These are phyloP conservation scores for Rosa hybrid DNA, from an alignment of 331 rosid genomes.

Conservation along the genomic window DNA sequence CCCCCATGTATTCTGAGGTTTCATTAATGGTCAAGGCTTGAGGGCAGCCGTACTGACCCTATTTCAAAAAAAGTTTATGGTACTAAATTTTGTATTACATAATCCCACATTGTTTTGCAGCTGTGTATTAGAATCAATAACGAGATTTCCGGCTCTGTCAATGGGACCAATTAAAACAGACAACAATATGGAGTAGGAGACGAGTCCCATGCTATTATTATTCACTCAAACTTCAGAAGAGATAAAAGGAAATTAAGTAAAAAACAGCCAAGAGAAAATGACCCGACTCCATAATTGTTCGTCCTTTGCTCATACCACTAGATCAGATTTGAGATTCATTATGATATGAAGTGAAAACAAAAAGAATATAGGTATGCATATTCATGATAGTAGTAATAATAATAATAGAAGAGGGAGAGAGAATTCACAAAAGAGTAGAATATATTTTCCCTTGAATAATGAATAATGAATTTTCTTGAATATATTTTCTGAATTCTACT, in stretches of 20 bases:
- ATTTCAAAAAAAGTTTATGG: too few species aligned
- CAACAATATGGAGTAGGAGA: slow-evolving; percentile 6
- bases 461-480: too few species aligned
- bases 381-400: not conserved
- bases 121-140: slow-evolving; percentile 11
- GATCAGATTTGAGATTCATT: slow-evolving; percentile 8
- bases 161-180: slow-evolving; percentile 1
- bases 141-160: slow-evolving; percentile 21
- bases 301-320: slow-evolving; percentile 25
- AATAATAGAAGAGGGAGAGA: not conserved
- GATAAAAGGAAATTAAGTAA: slow-evolving; percentile 12
- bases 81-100: not conserved
- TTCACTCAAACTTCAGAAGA: slow-evolving; percentile 27
- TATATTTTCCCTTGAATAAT: too few species aligned
- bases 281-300: slow-evolving; percentile 27
- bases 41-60: too few species aligned
- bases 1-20: too few species aligned
- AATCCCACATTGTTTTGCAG: not conserved
- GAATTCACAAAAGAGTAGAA: not conserved
- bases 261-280: slow-evolving; percentile 31
- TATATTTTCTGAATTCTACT: too few species aligned
- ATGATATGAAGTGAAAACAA: slow-evolving; percentile 5
- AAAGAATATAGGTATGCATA: not conserved
- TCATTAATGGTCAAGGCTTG: too few species aligned
- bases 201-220: slow-evolving; percentile 17